These are phyloP conservation scores for Capsella bursapastoris DNA, from an alignment of 345 rosid species.

Conservation along the genomic window DNA sequence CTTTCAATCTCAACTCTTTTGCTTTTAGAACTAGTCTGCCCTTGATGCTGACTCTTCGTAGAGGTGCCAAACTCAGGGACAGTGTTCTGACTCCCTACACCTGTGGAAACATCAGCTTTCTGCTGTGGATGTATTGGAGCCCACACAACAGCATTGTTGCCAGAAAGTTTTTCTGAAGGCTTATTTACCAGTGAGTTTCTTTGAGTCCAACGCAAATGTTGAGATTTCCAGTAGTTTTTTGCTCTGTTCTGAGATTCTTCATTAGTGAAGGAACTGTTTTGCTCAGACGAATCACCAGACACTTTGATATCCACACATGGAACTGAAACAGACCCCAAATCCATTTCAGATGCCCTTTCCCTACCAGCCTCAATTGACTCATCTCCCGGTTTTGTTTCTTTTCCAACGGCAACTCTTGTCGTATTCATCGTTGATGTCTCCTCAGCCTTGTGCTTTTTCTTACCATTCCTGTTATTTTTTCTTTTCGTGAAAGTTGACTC, in stretches of 20 bases:
- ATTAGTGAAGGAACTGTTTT: conserved; percentile 48
- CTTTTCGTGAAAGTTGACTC: conserved; percentile 66
- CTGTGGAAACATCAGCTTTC: conserved; percentile 58
- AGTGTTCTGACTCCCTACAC: conserved; percentile 52
- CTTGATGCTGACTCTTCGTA: conserved; percentile 57
- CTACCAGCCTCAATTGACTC: conserved; percentile 49
- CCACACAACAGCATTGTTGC: conserved; percentile 74
- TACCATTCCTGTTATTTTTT: conserved; percentile 61
- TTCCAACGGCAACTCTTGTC: conserved; percentile 41
- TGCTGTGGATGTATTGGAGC: conserved; percentile 76
- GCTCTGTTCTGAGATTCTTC: conserved; percentile 59
- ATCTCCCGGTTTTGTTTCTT: conserved; percentile 46
- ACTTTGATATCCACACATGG: conserved; percentile 49
- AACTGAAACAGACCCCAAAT: conserved; percentile 37
- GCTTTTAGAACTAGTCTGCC: conserved; percentile 62
- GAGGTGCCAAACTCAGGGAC: conserved; percentile 50
- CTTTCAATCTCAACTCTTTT: conserved; percentile 95
- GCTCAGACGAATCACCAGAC: conserved; percentile 58
- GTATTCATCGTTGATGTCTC: conserved; percentile 50
- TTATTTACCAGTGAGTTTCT: conserved; percentile 59
- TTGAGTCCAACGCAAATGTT: conserved; percentile 61
- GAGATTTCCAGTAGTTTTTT: conserved; percentile 71
- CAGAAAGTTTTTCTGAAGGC: conserved; percentile 59
- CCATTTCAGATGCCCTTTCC: conserved; percentile 49
- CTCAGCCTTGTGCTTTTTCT: conserved; percentile 68